Evolutionary conservation across 257 asterid genomes (phyloP).

Genomic region (Leonotis leonurus): DNA sequence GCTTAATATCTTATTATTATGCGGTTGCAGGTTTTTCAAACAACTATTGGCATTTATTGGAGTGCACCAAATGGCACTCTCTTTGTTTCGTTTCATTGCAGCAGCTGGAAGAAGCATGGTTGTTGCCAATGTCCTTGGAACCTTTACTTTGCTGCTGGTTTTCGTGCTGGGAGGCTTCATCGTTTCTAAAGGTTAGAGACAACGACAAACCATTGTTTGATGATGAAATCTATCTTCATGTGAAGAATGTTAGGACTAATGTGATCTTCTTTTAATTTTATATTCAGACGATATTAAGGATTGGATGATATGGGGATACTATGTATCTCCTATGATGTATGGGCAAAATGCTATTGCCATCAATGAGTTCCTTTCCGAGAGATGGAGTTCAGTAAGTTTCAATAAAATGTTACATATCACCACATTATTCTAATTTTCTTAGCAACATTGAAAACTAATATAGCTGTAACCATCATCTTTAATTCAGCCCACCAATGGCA

Average conservation of each 20-base stretch:
- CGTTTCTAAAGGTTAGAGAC: conserved; percentile 48
- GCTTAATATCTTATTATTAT: background rate
- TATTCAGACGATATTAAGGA: conserved; percentile 56
- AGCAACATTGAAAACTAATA: background rate
- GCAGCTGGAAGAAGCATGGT: conserved; percentile 70
- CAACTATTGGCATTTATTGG: conserved; percentile 68
- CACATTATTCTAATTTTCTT: background rate
- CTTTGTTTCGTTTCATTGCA: conserved; percentile 73
- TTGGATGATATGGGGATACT: conserved; percentile 95
- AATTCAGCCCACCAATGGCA: conserved; percentile 37
- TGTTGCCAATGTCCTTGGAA: conserved; percentile 64
- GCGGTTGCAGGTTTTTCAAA: conserved; percentile 51
- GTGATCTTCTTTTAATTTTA: background rate
- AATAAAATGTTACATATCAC: background rate
- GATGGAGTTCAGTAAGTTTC: conserved; percentile 52
- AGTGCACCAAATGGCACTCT: conserved; percentile 73
- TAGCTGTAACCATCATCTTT: background rate
- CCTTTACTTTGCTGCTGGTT: conserved; percentile 54
- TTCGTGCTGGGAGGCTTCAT: conserved; percentile 78
- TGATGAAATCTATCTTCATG: background rate
- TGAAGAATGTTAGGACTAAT: background rate
- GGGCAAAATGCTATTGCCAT: conserved; percentile 90
- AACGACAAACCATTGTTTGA: background rate
- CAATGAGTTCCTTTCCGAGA: conserved; percentile 64
- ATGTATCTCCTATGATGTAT: conserved; percentile 83